Evolutionary conservation across 2,329 filamentous ascomycete genomes (phyloP).

Genomic region (Coniochaeta ligniaria): DNA sequence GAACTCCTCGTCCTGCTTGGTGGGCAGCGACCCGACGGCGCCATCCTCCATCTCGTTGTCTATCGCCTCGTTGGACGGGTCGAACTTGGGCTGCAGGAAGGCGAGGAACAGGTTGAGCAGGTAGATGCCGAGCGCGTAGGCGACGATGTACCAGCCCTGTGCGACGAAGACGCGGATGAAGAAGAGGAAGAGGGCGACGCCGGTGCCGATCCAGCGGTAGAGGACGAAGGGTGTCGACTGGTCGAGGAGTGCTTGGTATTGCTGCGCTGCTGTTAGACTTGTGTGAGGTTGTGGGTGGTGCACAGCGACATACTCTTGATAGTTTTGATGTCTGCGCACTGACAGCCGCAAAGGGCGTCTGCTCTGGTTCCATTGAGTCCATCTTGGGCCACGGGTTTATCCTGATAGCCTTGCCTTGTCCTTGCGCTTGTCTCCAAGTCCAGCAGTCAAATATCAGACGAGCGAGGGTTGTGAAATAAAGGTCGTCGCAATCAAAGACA

Average conservation of each 20-base stretch:
- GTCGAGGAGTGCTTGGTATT: slow-evolving; percentile 92
- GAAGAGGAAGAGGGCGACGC: slow-evolving; percentile 67
- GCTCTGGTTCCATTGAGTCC: slow-evolving; percentile 81
- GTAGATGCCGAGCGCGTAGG: slow-evolving; percentile 97
- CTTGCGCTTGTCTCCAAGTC: background rate
- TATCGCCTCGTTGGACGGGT: slow-evolving; percentile 82
- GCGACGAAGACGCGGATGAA: slow-evolving; percentile 83
- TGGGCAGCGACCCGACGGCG: slow-evolving; percentile 72
- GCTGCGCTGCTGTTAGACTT: slow-evolving; percentile 38
- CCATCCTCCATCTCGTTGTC: slow-evolving; percentile 98
- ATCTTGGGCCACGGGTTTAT: slow-evolving; percentile 35
- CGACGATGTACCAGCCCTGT: slow-evolving; percentile 99
- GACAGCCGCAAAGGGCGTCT: slow-evolving; percentile 87
- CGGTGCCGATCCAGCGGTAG: slow-evolving; percentile 90
- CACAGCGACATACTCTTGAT: slow-evolving; percentile 55
- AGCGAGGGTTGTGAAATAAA: background rate
- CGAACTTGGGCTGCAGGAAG: slow-evolving; percentile 97
- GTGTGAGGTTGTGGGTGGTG: background rate
- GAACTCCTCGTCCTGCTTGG: slow-evolving; percentile 96
- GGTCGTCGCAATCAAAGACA: background rate
- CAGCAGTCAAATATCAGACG: background rate
- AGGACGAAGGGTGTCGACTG: slow-evolving; percentile 82
- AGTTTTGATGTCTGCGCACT: slow-evolving; percentile 74
- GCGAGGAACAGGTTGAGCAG: slow-evolving; percentile 98
- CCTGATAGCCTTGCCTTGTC: background rate